phyloP scores from a whole-genome alignment of 2,329 filamentous ascomycete species.

The Xylaria arbuscula region DNA sequence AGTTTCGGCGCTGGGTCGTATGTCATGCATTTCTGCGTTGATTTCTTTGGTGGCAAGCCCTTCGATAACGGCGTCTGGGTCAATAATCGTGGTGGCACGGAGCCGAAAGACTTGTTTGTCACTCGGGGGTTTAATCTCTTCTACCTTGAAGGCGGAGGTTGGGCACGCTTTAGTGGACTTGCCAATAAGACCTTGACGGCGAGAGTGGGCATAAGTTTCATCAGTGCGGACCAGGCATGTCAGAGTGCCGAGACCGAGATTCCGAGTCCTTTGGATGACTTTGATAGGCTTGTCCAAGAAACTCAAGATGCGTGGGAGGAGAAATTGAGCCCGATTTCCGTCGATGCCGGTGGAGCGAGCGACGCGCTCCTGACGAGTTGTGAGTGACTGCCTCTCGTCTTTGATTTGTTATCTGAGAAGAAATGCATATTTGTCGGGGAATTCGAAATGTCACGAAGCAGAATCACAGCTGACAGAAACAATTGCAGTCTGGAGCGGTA shows the following conservation, averaged over 20 bases:
- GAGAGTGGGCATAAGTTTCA: slow-evolving; percentile 72
- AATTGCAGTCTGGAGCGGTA: slow-evolving; percentile 65
- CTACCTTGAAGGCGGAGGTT: slow-evolving; percentile 62
- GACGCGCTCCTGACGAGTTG: slow-evolving; percentile 63
- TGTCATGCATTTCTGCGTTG: slow-evolving; percentile 68
- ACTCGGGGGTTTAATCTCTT: slow-evolving; percentile 58
- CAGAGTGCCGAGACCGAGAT: slow-evolving; percentile 71
- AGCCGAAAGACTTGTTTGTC: slow-evolving; percentile 53
- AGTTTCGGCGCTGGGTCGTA: slow-evolving; percentile 72
- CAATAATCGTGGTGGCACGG: slow-evolving; percentile 54
- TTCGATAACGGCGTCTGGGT: slow-evolving; percentile 54
- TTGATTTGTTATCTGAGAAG: background rate
- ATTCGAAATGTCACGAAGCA: background rate
- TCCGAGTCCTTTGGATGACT: slow-evolving; percentile 67
- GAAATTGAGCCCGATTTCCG: slow-evolving; percentile 65
- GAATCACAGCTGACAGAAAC: slow-evolving; percentile 10
- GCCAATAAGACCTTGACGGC: slow-evolving; percentile 63
- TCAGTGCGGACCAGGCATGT: slow-evolving; percentile 71
- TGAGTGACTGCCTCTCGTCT: slow-evolving; percentile 17
- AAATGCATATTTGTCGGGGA: background rate
- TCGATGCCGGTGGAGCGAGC: slow-evolving; percentile 62
- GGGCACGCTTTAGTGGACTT: slow-evolving; percentile 63
- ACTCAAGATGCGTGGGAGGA: slow-evolving; percentile 67
- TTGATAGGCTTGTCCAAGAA: slow-evolving; percentile 61
- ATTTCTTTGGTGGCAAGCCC: slow-evolving; percentile 61